Evolutionary conservation across 1,139 yeast species (phyloP).

Genomic region (Suhomyces kunorum): DNA sequence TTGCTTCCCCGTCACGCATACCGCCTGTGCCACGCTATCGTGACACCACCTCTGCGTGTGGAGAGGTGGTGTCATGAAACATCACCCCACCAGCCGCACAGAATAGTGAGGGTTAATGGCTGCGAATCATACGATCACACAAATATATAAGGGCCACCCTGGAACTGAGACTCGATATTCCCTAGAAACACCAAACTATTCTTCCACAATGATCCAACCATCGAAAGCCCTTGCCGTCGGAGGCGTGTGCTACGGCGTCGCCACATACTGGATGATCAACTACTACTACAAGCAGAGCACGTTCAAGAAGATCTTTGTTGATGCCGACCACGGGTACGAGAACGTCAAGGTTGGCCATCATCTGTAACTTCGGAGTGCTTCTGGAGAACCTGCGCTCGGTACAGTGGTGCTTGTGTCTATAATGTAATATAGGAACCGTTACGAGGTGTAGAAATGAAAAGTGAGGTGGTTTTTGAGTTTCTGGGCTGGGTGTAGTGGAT

Average conservation of each 20-base stretch:
- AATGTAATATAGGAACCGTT: slow-evolving; percentile 6
- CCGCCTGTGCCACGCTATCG: too few relatives aligned
- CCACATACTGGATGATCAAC: slow-evolving; percentile 39
- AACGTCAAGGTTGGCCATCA: slow-evolving; percentile 29
- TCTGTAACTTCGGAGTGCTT: slow-evolving; percentile 9
- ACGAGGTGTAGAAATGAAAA: neutral
- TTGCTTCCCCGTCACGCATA: too few relatives aligned
- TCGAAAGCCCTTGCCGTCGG: slow-evolving; percentile 35
- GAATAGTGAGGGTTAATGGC: too few relatives aligned
- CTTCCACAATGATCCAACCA: slow-evolving; percentile 17
- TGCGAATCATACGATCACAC: slow-evolving; percentile 2
- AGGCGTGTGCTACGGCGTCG: slow-evolving; percentile 38
- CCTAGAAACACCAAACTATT: neutral
- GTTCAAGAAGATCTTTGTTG: slow-evolving; percentile 33
- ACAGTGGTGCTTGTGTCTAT: slow-evolving; percentile 4
- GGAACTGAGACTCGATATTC: neutral
- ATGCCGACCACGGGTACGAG: slow-evolving; percentile 33
- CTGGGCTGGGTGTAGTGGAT: too few relatives aligned
- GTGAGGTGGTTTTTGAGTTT: too few relatives aligned
- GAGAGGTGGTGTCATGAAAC: neutral
- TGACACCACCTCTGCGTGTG: neutral
- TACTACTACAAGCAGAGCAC: slow-evolving; percentile 35
- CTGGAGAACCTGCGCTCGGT: neutral
- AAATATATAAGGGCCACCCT: slow-evolving; percentile 1
- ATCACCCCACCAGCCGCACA: slow-evolving; percentile 6